Base-by-base conservation (phyloP, 257 asterid genomes). In the Salvia hispanica region DNA sequence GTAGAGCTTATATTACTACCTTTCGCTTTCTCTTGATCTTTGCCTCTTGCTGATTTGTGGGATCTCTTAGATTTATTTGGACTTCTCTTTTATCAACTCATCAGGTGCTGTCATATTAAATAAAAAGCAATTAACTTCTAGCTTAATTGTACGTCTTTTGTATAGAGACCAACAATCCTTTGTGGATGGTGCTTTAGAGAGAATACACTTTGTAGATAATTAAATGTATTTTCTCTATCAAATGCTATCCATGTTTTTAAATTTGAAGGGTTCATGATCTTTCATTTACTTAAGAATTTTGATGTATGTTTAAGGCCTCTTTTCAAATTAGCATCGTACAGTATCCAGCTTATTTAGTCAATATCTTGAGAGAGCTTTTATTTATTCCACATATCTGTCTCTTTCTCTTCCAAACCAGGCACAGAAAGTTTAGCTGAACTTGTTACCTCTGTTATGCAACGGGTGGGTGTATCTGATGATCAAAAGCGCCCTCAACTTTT, bases 391-490 rank as follows among this genome's bases (percentile, higher is more conserved):
- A 25, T 57, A 39, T 70, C 40, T 53, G 52, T 42, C 18, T 70
- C 36, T 39, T 53, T 65, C 39, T 61, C 51, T 52, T 45, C 58
- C 33, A 15, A 51, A 68, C 45, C 84, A 94, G 99, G 95, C 74
- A 52, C 86, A 6, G 93, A 94, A 56, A 91, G 57, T 75, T 80
- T 94, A 72, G 79, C 73, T 64, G 99, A 91, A 83, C 99, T 94
- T 67, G 85, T 91, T 64, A 75, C 93, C 64, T 85, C 91, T 56
- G 86, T 94, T 65, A 70, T 79, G 80, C 88, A 81, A 76, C 87
- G 99, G 64, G 77, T 85, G 64, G 97, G 96, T 59, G 73, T 62
- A 40, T 51, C 80, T 33, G 73, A 74, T 71, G 83, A 74, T 57
- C 84, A 83, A 62, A 73, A 53, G 36, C 76, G 60, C 60, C 93